Evolutionary conservation across 805 yeast genomes (phyloP), one percentile per base, ranked within the genome.

Genomic region (Spathaspora boniae): DNA sequence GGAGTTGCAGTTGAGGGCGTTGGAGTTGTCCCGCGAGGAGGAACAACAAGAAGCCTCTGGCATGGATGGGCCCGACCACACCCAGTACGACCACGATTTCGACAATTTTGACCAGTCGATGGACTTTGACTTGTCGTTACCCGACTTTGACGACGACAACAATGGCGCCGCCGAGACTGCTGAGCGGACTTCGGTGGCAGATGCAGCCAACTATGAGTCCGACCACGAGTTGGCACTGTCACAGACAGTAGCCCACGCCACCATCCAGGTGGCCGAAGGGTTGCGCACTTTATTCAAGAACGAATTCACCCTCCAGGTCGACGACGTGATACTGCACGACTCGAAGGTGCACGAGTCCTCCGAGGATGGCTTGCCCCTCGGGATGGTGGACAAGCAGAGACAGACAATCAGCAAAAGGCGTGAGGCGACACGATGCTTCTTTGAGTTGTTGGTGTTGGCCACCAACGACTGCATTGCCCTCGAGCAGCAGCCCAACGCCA

Each of bases 401-500:
- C 11, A 25, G 40, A 55, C 25, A 14, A 22, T 22, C 11, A 25
- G 17, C 16, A 22, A 16, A 40, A 56, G 27, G 42, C 64, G 69
- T 45, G 80, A 81, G 47, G 86, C 87, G 15, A 77, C 86, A 2
- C 72, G 77, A 48, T 70, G 85, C 36, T 88, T 88, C 58, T 88
- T 87, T 50, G 95, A 88, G 54, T 56, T 88, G 53, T 66, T 88
- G 46, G 91, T 87, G 3, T 66, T 88, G 38, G 94, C 94, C 2
- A 81, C 93, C 5, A 69, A 78, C 29, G 88, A 82, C 46, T 80
- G 91, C 36, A 62, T 88, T 30, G 62, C 65, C 11, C 56, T 87
- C 27, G 59, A 74, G 24, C 95, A 86, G 60, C 66, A 69, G 6
- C 25, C 25, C 26, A 47, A 36, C n/a, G 45, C 43, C 11, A 50